Evolutionary conservation across 345 rosid genomes (phyloP).

Genomic region (Diplotaxis tenuifolia): DNA sequence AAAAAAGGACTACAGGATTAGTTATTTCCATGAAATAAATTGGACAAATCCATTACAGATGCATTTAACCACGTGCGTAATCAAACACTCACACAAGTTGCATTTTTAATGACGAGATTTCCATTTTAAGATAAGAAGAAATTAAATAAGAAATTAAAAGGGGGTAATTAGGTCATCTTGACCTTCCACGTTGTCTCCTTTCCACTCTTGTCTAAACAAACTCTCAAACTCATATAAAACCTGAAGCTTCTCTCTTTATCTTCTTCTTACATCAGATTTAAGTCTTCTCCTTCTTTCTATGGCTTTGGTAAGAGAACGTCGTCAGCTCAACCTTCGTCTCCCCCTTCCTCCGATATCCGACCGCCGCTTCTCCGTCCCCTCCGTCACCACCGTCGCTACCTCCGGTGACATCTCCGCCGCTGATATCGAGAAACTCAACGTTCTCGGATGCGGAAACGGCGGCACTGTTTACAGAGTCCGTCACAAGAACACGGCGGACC

Average conservation of each 20-base stretch:
- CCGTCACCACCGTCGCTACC: slow-evolving; percentile 1
- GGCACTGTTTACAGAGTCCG: slow-evolving; percentile 73
- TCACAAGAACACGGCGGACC: slow-evolving; percentile 41
- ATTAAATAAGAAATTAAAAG: neutral
- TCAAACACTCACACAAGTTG: slow-evolving; percentile 33
- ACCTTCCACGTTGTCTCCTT: slow-evolving; percentile 32
- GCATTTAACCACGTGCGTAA: slow-evolving; percentile 39
- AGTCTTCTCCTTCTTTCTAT: neutral
- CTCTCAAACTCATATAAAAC: neutral
- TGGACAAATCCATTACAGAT: slow-evolving; percentile 1
- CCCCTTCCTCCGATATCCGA: neutral
- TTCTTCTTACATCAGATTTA: neutral
- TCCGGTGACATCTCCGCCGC: slow-evolving; percentile 19
- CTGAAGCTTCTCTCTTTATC: neutral
- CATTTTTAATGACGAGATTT: slow-evolving; percentile 18
- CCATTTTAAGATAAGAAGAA: slow-evolving; percentile 22
- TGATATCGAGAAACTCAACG: slow-evolving; percentile 61
- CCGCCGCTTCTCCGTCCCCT: neutral
- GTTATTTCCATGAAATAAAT: slow-evolving; percentile 14
- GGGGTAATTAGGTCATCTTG: neutral
- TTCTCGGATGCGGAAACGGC: slow-evolving; percentile 77
- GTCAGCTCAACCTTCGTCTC: neutral
- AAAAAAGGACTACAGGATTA: neutral
- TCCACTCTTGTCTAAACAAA: neutral
- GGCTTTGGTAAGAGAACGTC: neutral